These are phyloP conservation scores for Smithsoniella earleae DNA, from an alignment of 163 green algal genomes.

Conservation along the genomic window DNA sequence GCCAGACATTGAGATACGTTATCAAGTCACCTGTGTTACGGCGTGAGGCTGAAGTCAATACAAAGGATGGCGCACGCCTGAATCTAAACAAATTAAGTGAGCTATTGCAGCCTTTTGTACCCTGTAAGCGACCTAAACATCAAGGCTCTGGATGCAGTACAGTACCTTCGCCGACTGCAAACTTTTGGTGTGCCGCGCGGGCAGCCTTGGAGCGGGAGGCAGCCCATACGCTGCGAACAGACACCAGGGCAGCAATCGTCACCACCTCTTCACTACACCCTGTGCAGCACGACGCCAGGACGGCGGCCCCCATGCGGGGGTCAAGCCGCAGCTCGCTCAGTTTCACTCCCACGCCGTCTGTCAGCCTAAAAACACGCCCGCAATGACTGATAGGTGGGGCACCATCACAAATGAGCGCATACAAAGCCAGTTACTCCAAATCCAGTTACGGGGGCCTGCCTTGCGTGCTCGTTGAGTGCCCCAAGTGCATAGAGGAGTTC, in stretches of 20 bases:
- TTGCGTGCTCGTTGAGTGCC: conserved; percentile 69
- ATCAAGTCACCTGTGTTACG: conserved; percentile 72
- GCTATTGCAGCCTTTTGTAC: conserved; percentile 16
- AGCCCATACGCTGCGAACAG: conserved; percentile 52
- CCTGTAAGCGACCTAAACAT: too few relatives aligned
- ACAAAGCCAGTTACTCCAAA: neutral
- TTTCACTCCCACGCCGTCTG: conserved; percentile 50
- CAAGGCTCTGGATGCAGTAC: too few relatives aligned
- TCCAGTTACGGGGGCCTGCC: conserved; percentile 2
- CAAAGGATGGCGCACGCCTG: neutral
- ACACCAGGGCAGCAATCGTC: conserved; percentile 64
- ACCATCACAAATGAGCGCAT: too few relatives aligned
- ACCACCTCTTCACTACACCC: conserved; percentile 69
- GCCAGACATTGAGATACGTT: conserved; percentile 76
- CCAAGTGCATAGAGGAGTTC: conserved; percentile 85
- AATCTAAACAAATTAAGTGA: conserved; percentile 28
- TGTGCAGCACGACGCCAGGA: conserved; percentile 52
- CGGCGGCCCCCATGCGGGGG: conserved; percentile 47
- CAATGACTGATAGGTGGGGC: too few relatives aligned
- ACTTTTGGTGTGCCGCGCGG: conserved; percentile 2
- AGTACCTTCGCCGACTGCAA: conserved; percentile 24
- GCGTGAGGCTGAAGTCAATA: too few relatives aligned
- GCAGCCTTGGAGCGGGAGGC: neutral
- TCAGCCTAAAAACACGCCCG: conserved; percentile 63
- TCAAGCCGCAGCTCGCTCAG: conserved; percentile 75